Evolutionary conservation across 2,329 filamentous ascomycete species (phyloP).

Genomic region (Phaeosphaeriaceae sp.): DNA sequence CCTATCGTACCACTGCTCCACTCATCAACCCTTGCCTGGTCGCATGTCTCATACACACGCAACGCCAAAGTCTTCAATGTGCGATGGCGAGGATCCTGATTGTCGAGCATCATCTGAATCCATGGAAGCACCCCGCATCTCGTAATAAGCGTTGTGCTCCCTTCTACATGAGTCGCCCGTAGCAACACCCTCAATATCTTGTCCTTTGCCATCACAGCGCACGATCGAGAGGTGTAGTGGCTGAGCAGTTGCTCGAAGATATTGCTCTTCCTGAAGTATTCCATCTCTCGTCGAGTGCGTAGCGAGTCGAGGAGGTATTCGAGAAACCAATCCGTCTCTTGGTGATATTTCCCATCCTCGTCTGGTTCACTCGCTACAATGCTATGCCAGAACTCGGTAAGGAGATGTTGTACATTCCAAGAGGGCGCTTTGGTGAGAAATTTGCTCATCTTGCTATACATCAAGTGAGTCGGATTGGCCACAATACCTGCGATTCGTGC

Average conservation of each 20-base stretch:
- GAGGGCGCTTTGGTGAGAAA: slow-evolving; percentile 79
- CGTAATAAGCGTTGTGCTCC: slow-evolving; percentile 81
- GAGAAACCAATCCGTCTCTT: slow-evolving; percentile 77
- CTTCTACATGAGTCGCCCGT: slow-evolving; percentile 71
- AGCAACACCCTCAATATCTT: slow-evolving; percentile 69
- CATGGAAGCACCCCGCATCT: slow-evolving; percentile 76
- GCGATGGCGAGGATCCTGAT: slow-evolving; percentile 55
- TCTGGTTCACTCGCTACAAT: slow-evolving; percentile 77
- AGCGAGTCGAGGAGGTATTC: slow-evolving; percentile 72
- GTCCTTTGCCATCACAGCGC: slow-evolving; percentile 64
- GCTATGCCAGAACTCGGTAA: slow-evolving; percentile 68
- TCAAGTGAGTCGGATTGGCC: slow-evolving; percentile 75
- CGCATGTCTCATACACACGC: slow-evolving; percentile 69
- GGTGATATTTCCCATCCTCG: slow-evolving; percentile 72
- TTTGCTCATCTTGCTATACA: slow-evolving; percentile 85
- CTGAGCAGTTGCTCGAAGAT: slow-evolving; percentile 79
- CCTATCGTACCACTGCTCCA: slow-evolving; percentile 64
- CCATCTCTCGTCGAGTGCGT: slow-evolving; percentile 64
- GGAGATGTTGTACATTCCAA: slow-evolving; percentile 69
- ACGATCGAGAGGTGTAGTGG: slow-evolving; percentile 70
- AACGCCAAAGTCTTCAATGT: slow-evolving; percentile 63
- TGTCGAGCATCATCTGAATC: slow-evolving; percentile 67
- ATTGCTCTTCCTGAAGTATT: slow-evolving; percentile 63
- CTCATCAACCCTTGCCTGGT: slow-evolving; percentile 66
- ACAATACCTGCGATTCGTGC: slow-evolving; percentile 72